Base-by-base conservation (phyloP, 768 basidiomycete genomes). In the Flagelloscypha sp. region DNA sequence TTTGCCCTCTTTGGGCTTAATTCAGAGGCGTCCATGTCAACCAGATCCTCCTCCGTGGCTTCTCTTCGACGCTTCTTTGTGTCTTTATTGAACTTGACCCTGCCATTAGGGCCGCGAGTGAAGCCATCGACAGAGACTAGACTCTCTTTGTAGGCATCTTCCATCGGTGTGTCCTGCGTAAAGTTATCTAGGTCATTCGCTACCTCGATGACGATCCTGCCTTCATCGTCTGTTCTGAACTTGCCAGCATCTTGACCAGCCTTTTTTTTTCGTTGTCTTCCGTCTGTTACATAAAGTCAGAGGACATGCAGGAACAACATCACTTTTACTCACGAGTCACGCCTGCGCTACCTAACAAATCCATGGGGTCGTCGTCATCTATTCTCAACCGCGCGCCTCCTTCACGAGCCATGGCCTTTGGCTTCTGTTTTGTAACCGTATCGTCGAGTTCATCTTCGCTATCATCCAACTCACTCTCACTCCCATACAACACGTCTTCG, bases 401-500 rank as follows among this genome's bases (percentile, higher is more conserved):
- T 6, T 42, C 45, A 37, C 53, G 53, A 42, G 56, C 62, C 36
- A 56, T 62, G 36, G 60, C 68, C 6, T 50, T 45, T 7, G 46
- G 38, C 12, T 45, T 41, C 23, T 45, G 48, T 8, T 49, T 21
- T 6, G 47, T 48, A 15, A 43, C 41, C 23, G 53, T 44, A 10
- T 58, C 49, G 34, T 49, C 50, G 8, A 52, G 42, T 20, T 62
- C 67, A 36, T 84, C 78, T 27, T 82, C 80, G 42, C 72, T 76
- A 43, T 80, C 79, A 2, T 79, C 83, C 21, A 83, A 58, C 50
- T 97, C 93, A 46, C 87, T 90, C 52, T 98, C 95, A 51, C 89
- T 94, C 27, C 92, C 93, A 54, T 98, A 98, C 18, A 99, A 65
- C 1, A 97, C 88, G 51, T 99, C 93, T 54, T 99, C 93, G 45